phyloP scores from a whole-genome alignment of 352 stramenopile genomes.

The Globisporangium iwayamae region DNA sequence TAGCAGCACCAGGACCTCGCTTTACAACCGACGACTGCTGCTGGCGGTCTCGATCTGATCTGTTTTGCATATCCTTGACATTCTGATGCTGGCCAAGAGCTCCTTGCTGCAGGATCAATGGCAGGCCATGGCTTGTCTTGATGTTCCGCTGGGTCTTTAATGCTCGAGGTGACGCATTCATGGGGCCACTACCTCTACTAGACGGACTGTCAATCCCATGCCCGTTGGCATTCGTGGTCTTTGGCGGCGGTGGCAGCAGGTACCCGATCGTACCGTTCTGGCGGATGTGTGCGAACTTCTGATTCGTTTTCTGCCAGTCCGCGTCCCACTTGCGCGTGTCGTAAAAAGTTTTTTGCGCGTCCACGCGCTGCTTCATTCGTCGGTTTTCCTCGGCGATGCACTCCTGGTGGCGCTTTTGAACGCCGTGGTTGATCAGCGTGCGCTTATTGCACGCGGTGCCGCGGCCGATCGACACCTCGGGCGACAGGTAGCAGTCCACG shows the following conservation, averaged over 20 bases:
- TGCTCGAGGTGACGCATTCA: background rate
- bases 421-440: slow-evolving; percentile 53
- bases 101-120: slow-evolving; percentile 12
- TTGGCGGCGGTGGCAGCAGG: slow-evolving; percentile 40
- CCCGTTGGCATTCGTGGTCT: slow-evolving; percentile 13
- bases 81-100: background rate
- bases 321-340: slow-evolving; percentile 70
- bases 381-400: slow-evolving; percentile 66
- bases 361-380: slow-evolving; percentile 47
- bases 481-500: slow-evolving; percentile 72
- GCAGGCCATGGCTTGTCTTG: slow-evolving; percentile 14
- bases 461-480: slow-evolving; percentile 48
- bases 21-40: background rate
- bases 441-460: slow-evolving; percentile 72
- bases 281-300: slow-evolving; percentile 60
- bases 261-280: slow-evolving; percentile 71
- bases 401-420: slow-evolving; percentile 47
- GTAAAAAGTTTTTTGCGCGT: slow-evolving; percentile 61
- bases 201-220: background rate
- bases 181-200: background rate
- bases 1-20: background rate
- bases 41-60: background rate
- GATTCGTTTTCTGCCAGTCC: slow-evolving; percentile 55
- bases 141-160: slow-evolving; percentile 8
- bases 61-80: background rate